Percentiles rank a stretch among this genome's conserved stretches.
Evolutionary conservation across 129 eudicot genomes (phyloP).

Genomic region (Apium graveolens): DNA sequence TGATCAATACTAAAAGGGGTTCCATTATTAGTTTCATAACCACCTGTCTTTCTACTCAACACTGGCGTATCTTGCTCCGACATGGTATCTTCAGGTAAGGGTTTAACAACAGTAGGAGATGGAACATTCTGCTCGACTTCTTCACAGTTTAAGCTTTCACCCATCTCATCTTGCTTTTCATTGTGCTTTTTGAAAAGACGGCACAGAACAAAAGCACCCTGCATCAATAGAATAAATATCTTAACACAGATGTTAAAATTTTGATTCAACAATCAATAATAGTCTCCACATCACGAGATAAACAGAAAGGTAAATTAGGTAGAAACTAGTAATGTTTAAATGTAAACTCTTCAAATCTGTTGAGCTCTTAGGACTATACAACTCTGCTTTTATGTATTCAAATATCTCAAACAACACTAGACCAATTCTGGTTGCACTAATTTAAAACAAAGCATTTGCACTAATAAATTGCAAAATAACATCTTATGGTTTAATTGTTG

Average conservation of each 20-base stretch:
- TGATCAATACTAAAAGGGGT: slow-evolving; percentile 28
- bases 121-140: slow-evolving; percentile 40
- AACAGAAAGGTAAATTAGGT: neutral
- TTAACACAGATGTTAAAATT: neutral
- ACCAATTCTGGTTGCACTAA: neutral
- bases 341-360: neutral
- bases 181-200: slow-evolving; percentile 75
- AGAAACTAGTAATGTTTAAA: neutral
- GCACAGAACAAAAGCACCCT: slow-evolving; percentile 75
- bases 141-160: slow-evolving; percentile 35
- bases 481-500: neutral
- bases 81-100: slow-evolving; percentile 39
- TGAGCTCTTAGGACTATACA: too few species aligned
- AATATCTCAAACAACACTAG: neutral
- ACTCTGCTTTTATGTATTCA: neutral
- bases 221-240: slow-evolving; percentile 14
- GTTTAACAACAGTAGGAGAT: slow-evolving; percentile 36
- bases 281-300: neutral
- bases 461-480: neutral
- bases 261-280: neutral
- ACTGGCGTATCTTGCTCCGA: slow-evolving; percentile 46
- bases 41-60: slow-evolving; percentile 17
- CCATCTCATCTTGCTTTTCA: slow-evolving; percentile 47
- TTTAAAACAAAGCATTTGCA: too few species aligned
- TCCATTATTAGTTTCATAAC: slow-evolving; percentile 16